These are phyloP conservation scores for Sungouiozyma ichnusensis DNA, from an alignment of 805 yeast species.

Conservation along the genomic window DNA sequence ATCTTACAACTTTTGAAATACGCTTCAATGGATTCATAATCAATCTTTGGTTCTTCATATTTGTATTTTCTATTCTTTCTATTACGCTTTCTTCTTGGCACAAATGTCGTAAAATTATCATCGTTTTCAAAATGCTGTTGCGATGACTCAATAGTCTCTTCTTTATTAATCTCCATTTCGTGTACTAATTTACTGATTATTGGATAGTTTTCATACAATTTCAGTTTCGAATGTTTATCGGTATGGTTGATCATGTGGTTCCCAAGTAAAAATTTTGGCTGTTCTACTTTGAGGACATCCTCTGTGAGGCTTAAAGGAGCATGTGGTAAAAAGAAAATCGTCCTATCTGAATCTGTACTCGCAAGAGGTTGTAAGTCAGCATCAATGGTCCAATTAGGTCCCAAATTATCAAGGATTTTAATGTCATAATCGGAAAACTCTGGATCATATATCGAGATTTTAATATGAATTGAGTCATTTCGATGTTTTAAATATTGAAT, in stretches of 20 bases:
- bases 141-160: not conserved
- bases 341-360: conserved; percentile 13
- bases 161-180: conserved; percentile 1
- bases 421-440: conserved; percentile 41
- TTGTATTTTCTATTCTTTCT: conserved; percentile 8
- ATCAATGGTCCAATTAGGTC: conserved; percentile 21
- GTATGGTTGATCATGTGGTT: conserved; percentile 46
- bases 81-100: conserved; percentile 11
- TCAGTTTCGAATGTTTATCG: conserved; percentile 37
- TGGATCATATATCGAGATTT: conserved; percentile 57
- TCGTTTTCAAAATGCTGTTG: not conserved
- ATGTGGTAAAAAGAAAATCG: conserved; percentile 61
- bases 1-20: conserved; percentile 14
- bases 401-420: conserved; percentile 22
- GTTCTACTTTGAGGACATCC: conserved; percentile 22
- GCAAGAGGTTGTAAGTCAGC: conserved; percentile 10
- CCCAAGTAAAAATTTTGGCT: conserved; percentile 37
- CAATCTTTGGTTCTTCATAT: conserved; percentile 11
- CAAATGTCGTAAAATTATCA: conserved; percentile 18
- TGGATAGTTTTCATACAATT: conserved; percentile 36
- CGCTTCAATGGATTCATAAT: conserved; percentile 14
- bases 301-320: conserved; percentile 53
- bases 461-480: not conserved
- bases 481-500: conserved; percentile 12
- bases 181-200: conserved; percentile 32